These are phyloP conservation scores for Backusella morwellensis DNA, from an alignment of 192 early-diverging fungal species.

Conservation along the genomic window DNA sequence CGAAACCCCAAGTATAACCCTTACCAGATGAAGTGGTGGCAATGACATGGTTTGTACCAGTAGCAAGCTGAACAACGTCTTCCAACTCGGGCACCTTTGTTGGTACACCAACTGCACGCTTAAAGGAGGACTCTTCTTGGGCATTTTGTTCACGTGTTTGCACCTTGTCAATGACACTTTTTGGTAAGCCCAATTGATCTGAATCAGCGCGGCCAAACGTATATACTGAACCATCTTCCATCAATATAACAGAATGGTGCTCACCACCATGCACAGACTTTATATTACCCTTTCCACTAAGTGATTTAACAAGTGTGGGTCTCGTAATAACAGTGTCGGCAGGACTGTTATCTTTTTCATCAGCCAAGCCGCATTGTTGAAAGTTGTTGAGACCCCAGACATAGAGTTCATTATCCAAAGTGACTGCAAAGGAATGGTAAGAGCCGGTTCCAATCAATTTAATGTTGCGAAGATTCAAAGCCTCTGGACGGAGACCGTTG, in stretches of 20 bases:
- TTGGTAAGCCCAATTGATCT: constrained; percentile 75
- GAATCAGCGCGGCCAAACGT: constrained; percentile 86
- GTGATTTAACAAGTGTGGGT: constrained; percentile 55
- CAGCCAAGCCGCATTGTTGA: constrained; percentile 75
- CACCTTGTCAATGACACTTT: constrained; percentile 36
- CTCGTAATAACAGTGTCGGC: constrained; percentile 48
- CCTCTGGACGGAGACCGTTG: constrained; percentile 58
- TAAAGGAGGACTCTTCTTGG: constrained; percentile 28
- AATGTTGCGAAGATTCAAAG: constrained; percentile 57
- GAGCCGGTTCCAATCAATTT: constrained; percentile 70
- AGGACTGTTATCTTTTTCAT: constrained; percentile 19
- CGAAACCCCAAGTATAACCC: constrained; percentile 89
- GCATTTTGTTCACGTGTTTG: background rate
- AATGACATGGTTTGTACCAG: constrained; percentile 57
- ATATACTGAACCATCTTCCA: constrained; percentile 69
- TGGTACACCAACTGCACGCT: constrained; percentile 60
- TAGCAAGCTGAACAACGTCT: constrained; percentile 46
- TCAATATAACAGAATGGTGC: constrained; percentile 81
- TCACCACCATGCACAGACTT: constrained; percentile 75
- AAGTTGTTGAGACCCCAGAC: constrained; percentile 92
- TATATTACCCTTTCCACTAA: constrained; percentile 43
- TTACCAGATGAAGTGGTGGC: constrained; percentile 54
- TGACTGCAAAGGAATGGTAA: constrained; percentile 83
- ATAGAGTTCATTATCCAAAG: constrained; percentile 62
- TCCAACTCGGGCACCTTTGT: constrained; percentile 47